These are phyloP conservation scores for Citropsis articulata DNA, from an alignment of 345 rosid genomes.

Conservation along the genomic window DNA sequence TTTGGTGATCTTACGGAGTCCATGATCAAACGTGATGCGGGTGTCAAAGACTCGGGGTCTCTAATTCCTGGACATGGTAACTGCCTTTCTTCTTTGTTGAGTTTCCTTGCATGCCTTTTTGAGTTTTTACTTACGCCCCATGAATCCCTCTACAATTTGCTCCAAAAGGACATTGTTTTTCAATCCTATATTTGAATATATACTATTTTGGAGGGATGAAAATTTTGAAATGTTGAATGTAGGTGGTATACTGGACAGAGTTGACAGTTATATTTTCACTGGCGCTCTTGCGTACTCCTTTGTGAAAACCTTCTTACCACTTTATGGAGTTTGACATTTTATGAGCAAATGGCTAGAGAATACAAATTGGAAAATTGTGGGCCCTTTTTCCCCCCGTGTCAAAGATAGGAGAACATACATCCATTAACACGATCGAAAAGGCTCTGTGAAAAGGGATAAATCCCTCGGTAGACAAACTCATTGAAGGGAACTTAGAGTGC, in stretches of 20 bases:
- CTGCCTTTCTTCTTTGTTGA: not conserved
- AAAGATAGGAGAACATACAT: not conserved
- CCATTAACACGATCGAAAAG: not conserved
- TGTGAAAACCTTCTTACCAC: slow-evolving; percentile 62
- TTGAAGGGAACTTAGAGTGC: not conserved
- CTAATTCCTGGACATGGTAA: slow-evolving; percentile 96
- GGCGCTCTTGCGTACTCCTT: slow-evolving; percentile 90
- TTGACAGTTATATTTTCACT: slow-evolving; percentile 90
- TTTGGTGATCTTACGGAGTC: slow-evolving; percentile 96
- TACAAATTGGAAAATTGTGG: not conserved
- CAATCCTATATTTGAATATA: not conserved
- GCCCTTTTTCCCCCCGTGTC: no score
- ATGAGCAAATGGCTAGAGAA: not conserved
- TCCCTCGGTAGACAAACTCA: not conserved
- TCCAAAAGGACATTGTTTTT: not conserved
- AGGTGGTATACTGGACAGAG: slow-evolving; percentile 93
- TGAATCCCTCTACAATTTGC: not conserved
- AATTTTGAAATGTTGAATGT: slow-evolving; percentile 7
- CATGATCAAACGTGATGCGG: slow-evolving; percentile 97
- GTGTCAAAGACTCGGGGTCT: slow-evolving; percentile 95
- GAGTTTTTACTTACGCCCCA: not conserved
- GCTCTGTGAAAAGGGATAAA: not conserved
- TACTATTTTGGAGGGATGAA: no score
- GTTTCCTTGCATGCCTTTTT: not conserved
- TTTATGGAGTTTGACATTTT: slow-evolving; percentile 64